Evolutionary conservation across 805 yeast genomes (phyloP), one percentile per base, ranked within the genome.

Genomic region (Candida arabinofermentans): DNA sequence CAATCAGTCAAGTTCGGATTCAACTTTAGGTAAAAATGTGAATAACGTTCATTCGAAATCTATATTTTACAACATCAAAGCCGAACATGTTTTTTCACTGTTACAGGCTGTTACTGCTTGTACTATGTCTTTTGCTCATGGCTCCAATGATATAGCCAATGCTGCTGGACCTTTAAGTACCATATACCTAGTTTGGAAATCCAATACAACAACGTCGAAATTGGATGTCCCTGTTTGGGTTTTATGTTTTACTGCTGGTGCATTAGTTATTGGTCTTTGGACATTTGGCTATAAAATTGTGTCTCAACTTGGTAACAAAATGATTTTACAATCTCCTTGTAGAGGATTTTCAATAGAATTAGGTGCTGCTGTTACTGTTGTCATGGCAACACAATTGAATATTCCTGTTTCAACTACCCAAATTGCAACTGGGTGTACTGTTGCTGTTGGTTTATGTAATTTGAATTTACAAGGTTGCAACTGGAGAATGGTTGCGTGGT

Each of bases 121-220:
- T 51, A 83, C 88, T 38, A 82, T 83, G 83, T 83, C 90, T 2
- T 82, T 84, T 61, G 86, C 90, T 6, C 91, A 83, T 57, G 91
- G 91, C 42, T 81, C 91, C 30, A 83, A 83, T 57, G 91, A 83
- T 64, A 81, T 84, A 48, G 74, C 88, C 37, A 83, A 83, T 53
- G 89, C 91, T 29, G 75, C 85, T 24, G 90, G 88, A 50, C 90
- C 91, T 26, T 69, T 81, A 51, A 66, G 88, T 34, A 72, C 88
- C 12, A 74, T 83, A 18, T 83, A 79, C 59, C 62, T 70, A 33
- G 68, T 79, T 21, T 83, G 89, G 88, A 60, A 60, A 18, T 62
- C 77, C 27, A 77, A 79, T 51, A 57, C 65, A 3, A 66, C 69
- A 37, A 57, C 62, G 14, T 47, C 54, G 5, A 77, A 79, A 54